Evolutionary conservation across 345 rosid genomes (phyloP), one percentile per base, ranked within the genome.

Genomic region (Citrus reticulata): DNA sequence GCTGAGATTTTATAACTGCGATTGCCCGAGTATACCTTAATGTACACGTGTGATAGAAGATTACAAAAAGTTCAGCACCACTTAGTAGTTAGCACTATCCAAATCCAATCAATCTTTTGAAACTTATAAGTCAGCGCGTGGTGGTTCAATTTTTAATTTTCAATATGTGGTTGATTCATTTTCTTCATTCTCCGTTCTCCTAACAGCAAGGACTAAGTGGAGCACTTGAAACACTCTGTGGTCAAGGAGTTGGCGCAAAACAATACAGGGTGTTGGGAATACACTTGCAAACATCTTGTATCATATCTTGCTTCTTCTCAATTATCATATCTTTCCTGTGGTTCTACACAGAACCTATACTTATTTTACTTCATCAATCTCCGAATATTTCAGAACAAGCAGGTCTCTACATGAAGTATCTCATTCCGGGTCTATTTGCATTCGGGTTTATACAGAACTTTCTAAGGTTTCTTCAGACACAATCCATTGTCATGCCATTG

Each of bases 191-290:
- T 55, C 75, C 73, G 14, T 58, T 61, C 14, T 57, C 49, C 58
- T 13, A 11, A 46, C 63, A 93, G 98, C 66, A 60, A 49, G 97
- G 98, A 7, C 78, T 90, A 77, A 93, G 97, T 84, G 97, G 97
- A 77, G 90, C 94, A 68, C 84, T 95, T 9, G 98, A 95, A 80
- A 95, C 98, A 29, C 85, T 95, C 0, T 95, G 98, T 80, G 98
- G 98, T 5, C 98, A 92, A 89, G 94, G 85, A 20, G 91, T 86
- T 82, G 98, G 95, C 6, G 91, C 98, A 55, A 85, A 87, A 68
- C n/a, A 40, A 71, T 91, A 95, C 77, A 86, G 84, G 40, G 86
- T 84, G 85, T 71, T 93, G 67, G 98, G 98, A 51, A 81, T 92
- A 59, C 79, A 95, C 80, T 84, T 92, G 2, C 98, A 95, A 82